Base-by-base conservation (phyloP, 345 rosid species). In the Cardamine chenopodiifolia region DNA sequence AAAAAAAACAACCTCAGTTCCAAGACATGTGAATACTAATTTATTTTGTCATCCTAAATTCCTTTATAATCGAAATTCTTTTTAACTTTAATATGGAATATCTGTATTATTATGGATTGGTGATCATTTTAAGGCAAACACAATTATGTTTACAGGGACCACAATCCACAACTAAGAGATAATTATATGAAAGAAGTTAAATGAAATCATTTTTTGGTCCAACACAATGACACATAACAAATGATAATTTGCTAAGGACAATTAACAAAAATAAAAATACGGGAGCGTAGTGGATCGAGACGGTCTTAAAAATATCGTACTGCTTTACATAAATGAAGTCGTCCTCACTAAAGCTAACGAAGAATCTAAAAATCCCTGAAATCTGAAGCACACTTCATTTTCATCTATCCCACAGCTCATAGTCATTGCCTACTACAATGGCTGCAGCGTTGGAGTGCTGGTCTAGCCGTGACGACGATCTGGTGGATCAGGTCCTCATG, bases 391-490 rank as follows among this genome's bases (percentile, higher is more conserved):
- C 50, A 40, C 62, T 39, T 61, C 73, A 19, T 58, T 19, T 44
- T 28, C 50, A 42, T 70, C 67, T 44, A 54, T 19, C 37, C 4
- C 5, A 5, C 9, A 31, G 62, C 62, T 62, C 34, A 19, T n/a
- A 18, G 28, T 45, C 50, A 35, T 45, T 39, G 25, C 18, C 56
- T 13, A 57, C 56, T n/a, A 2, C 57, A 73, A 89, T 94, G 98
- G 93, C 97, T 56, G 97, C 97, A n/a, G 96, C 98, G 3, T 73
- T 94, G 7, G 98, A 94, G 81, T 94, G 98, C 89, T 90, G 97
- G 97, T 90, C 97, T 3, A 86, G 96, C 75, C 82, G 97, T 56
- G 96, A 88, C 75, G 97, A 94, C 79, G 98, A 94, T 80, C 66
- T 83, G 82, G 95, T 91, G 44, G 98, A 94, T 85, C 95, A 94